Conservation (phyloP, 2,329 filamentous ascomycete genomes). For the Colletotrichum sansevieriae region DNA sequence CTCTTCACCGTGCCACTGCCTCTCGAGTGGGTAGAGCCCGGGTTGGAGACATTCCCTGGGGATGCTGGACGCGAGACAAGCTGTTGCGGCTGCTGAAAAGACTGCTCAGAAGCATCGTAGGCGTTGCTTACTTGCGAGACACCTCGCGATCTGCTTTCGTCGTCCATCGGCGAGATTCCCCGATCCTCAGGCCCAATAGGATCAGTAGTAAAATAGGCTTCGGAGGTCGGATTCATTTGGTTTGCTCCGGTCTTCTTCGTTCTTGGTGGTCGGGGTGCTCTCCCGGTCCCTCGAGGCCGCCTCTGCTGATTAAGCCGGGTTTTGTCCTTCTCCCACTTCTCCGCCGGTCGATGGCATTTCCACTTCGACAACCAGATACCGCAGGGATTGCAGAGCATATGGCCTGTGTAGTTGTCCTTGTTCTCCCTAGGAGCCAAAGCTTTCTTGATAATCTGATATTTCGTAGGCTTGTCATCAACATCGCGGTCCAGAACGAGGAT, state of each 20-base stretch:
- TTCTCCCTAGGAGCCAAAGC: slow-evolving; percentile 72
- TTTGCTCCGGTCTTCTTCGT: slow-evolving; percentile 65
- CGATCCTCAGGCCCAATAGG: slow-evolving; percentile 57
- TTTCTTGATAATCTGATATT: slow-evolving; percentile 85
- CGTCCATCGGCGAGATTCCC: slow-evolving; percentile 30
- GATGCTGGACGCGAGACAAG: slow-evolving; percentile 29
- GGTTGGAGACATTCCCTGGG: slow-evolving; percentile 48
- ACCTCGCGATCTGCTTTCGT: slow-evolving; percentile 39
- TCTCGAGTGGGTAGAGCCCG: slow-evolving; percentile 66
- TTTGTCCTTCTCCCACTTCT: slow-evolving; percentile 82
- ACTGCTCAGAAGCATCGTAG: slow-evolving; percentile 29
- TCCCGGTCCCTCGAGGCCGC: slow-evolving; percentile 61
- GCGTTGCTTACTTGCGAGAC: slow-evolving; percentile 37
- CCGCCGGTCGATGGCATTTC: slow-evolving; percentile 83
- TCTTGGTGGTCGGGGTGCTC: slow-evolving; percentile 52
- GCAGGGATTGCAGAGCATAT: slow-evolving; percentile 93
- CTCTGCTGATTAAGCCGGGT: slow-evolving; percentile 65
- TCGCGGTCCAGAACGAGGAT: slow-evolving; percentile 77
- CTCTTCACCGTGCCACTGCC: slow-evolving; percentile 68
- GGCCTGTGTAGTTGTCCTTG: slow-evolving; percentile 76
- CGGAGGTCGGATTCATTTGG: slow-evolving; percentile 62
- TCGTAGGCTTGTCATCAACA: slow-evolving; percentile 70
- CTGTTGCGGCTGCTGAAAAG: slow-evolving; percentile 27
- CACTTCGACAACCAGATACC: slow-evolving; percentile 95
- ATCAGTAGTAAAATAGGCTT: slow-evolving; percentile 67